A percentile compares a stretch with the other conserved stretches of the same genome.
Evolutionary conservation across 139 green algal genomes (phyloP).

Genomic region (Tetraselmis chui): DNA sequence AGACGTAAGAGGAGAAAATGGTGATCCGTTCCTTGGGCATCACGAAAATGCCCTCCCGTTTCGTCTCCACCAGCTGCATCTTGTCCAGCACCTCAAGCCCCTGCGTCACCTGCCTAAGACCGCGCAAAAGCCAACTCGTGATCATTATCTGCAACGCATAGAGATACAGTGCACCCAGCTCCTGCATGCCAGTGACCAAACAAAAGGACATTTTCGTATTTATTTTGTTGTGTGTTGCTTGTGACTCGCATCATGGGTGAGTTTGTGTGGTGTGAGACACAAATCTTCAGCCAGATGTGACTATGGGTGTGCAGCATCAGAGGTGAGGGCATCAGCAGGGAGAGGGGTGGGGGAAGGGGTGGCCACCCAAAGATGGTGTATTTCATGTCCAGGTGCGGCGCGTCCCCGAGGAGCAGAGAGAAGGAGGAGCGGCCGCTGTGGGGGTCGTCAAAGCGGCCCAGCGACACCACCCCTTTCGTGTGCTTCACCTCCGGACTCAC

Average conservation of each 20-base stretch:
- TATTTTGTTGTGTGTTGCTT: too few species aligned
- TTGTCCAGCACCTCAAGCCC: slow-evolving; percentile 67
- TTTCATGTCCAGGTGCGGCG: slow-evolving; percentile 75
- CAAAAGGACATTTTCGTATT: too few species aligned
- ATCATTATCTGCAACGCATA: neutral
- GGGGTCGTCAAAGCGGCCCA: slow-evolving; percentile 75
- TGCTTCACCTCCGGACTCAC: slow-evolving; percentile 56
- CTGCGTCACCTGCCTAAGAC: slow-evolving; percentile 52
- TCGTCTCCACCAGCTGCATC: slow-evolving; percentile 63
- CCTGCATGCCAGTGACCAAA: neutral
- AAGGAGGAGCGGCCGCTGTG: slow-evolving; percentile 74
- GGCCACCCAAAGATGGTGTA: slow-evolving; percentile 62
- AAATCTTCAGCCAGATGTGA: too few species aligned
- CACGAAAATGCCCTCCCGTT: slow-evolving; percentile 79
- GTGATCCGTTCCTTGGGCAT: slow-evolving; percentile 66
- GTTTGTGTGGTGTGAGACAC: too few species aligned
- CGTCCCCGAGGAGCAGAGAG: slow-evolving; percentile 72
- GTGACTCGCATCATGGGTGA: too few species aligned
- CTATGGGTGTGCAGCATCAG: too few species aligned
- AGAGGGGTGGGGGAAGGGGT: neutral
- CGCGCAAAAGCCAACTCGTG: neutral
- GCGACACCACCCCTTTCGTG: slow-evolving; percentile 61
- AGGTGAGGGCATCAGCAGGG: too few species aligned
- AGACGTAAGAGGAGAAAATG: slow-evolving; percentile 66
- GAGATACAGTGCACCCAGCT: neutral